These are phyloP conservation scores for Mucor sp. DNA, from an alignment of 371 early-diverging fungal genomes.

Conservation along the genomic window DNA sequence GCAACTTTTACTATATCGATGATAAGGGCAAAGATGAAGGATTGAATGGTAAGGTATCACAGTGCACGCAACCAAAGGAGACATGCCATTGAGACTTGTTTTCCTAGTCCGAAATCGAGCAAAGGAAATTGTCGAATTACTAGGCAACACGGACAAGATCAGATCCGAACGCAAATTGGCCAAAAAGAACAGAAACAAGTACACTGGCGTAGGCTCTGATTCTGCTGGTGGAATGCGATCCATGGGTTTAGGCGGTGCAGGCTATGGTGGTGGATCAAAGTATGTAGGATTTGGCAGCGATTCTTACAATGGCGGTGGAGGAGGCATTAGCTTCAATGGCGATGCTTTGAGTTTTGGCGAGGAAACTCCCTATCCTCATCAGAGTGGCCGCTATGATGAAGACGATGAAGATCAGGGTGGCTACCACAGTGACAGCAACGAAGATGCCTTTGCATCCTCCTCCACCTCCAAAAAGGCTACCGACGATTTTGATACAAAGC, in stretches of 20 bases:
- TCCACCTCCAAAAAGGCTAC: not conserved
- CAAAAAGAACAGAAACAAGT: conserved; percentile 85
- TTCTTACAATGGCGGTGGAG: conserved; percentile 28
- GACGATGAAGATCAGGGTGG: conserved; percentile 23
- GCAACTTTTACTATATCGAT: conserved; percentile 84
- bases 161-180: conserved; percentile 88
- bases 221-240: conserved; percentile 3
- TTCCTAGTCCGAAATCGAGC: conserved; percentile 88
- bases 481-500: conserved; percentile 6
- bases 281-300: conserved; percentile 57
- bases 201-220: conserved; percentile 74
- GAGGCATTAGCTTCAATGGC: conserved; percentile 31
- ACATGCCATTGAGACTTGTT: not conserved
- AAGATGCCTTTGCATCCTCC: not conserved
- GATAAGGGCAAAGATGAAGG: conserved; percentile 97
- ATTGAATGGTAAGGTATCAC: conserved; percentile 73
- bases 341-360: conserved; percentile 35
- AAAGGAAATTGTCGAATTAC: conserved; percentile 86
- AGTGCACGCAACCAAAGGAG: not conserved
- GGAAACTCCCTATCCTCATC: conserved; percentile 25
- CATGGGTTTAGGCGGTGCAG: conserved; percentile 14
- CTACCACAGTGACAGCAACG: conserved; percentile 1
- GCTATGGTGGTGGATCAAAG: conserved; percentile 35
- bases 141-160: conserved; percentile 76
- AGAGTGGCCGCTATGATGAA: conserved; percentile 27